Evolutionary conservation across 192 early-diverging fungal genomes (phyloP).

Genomic region (Dissophora ornata): DNA sequence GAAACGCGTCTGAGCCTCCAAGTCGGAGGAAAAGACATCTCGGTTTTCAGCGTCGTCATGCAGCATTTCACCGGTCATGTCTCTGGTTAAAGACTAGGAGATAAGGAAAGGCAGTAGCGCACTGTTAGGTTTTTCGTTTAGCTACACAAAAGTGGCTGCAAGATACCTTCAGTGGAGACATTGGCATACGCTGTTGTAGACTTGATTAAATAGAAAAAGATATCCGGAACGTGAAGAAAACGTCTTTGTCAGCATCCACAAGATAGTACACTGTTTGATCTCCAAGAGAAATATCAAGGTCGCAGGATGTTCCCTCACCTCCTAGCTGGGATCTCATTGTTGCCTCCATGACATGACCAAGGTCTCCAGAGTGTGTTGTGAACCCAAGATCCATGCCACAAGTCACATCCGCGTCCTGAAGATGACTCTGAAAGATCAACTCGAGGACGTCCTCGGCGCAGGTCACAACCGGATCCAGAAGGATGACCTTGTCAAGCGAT

Average conservation of each 20-base stretch:
- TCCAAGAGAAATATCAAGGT: too few relatives aligned
- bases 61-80: slow-evolving; percentile 13
- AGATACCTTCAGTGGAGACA: too few relatives aligned
- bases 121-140: too few relatives aligned
- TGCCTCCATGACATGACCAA: too few relatives aligned
- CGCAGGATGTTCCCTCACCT: too few relatives aligned
- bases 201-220: not conserved
- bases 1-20: slow-evolving; percentile 8
- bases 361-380: not conserved
- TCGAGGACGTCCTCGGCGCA: slow-evolving; percentile 62
- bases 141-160: too few relatives aligned
- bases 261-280: too few relatives aligned
- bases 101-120: not conserved
- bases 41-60: not conserved
- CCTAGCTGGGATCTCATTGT: too few relatives aligned
- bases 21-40: slow-evolving; percentile 14
- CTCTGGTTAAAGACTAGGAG: slow-evolving; percentile 17
- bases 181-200: slow-evolving; percentile 16
- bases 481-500: slow-evolving; percentile 48
- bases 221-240: too few relatives aligned
- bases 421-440: slow-evolving; percentile 55
- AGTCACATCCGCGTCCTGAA: slow-evolving; percentile 57
- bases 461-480: slow-evolving; percentile 59
- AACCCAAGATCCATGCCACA: slow-evolving; percentile 59
- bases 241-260: too few relatives aligned